Percentiles rank a stretch among this genome's conserved stretches.
Conservation (phyloP, 768 basidiomycete genomes). For the Tephrocybe sp. region DNA sequence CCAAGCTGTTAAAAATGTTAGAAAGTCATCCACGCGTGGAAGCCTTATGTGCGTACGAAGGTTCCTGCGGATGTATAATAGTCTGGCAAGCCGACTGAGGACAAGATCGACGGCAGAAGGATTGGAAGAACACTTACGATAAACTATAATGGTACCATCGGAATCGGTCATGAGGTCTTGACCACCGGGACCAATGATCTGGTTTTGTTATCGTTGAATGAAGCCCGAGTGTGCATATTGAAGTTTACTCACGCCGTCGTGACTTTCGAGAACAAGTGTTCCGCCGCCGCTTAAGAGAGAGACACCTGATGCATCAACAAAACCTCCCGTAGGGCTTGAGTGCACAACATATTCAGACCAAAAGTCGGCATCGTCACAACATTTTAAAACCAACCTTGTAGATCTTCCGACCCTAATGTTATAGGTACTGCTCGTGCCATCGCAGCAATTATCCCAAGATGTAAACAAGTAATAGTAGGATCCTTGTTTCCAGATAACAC, state of each 20-base stretch:
- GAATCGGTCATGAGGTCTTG: slow-evolving; percentile 44
- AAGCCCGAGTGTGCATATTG: not conserved
- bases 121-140: slow-evolving; percentile 38
- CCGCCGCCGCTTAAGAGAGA: slow-evolving; percentile 47
- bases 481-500: slow-evolving; percentile 39
- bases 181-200: slow-evolving; percentile 55
- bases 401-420: slow-evolving; percentile 59
- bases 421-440: slow-evolving; percentile 50
- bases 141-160: slow-evolving; percentile 45
- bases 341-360: not conserved
- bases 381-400: slow-evolving; percentile 24
- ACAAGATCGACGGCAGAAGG: not conserved
- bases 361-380: not conserved
- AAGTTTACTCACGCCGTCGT: slow-evolving; percentile 31
- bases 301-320: slow-evolving; percentile 44
- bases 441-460: slow-evolving; percentile 54
- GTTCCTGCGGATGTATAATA: slow-evolving; percentile 48
- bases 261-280: slow-evolving; percentile 44
- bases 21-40: not conserved
- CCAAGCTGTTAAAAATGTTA: slow-evolving; percentile 27
- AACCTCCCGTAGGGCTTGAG: slow-evolving; percentile 44
- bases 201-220: not conserved
- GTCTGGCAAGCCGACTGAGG: slow-evolving; percentile 25
- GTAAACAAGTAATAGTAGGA: slow-evolving; percentile 54
- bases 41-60: slow-evolving; percentile 29